Base-by-base conservation (phyloP, 2,329 filamentous ascomycete genomes). In the Aspergillus sp. region DNA sequence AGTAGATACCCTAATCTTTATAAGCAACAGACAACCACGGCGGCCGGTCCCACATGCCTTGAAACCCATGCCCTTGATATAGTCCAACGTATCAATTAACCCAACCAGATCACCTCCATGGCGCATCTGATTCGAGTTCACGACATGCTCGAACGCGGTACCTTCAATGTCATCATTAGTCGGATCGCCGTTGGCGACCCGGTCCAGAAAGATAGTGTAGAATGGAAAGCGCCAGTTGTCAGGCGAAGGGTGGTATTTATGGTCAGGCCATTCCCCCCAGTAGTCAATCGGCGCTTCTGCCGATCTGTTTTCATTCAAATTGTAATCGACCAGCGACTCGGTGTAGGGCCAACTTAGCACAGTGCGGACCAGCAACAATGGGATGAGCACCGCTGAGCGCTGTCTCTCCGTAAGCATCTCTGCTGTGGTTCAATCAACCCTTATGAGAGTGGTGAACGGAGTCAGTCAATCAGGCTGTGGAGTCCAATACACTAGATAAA, bases 211-310 rank as follows among this genome's bases (percentile, higher is more conserved):
- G 47, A 88, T 73, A 8, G 84, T 86, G 68, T 89, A 89, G 66
- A 87, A 84, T 0, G 86, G 86, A 60, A 88, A 81, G 25, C 86
- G 79, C 86, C 86, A 89, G 64, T 84, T 88, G 0, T 75, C 68
- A 1, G 86, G 86, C 19, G 85, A 87, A 0, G 76, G 72, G n/a
- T 73, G 68, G 62, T 83, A 87, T 25, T 61, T 68, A 48, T 85
- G 82, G 60, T 79, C 73, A 15, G 72, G 73, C 81, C 83, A 82
- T 74, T 79, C 72, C 59, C 84, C 56, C 67, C 74, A 81, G 68
- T 88, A 89, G 46, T 88, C 79, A 37, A 82, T 71, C 2, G 85
- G 84, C 51, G 79, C 70, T 9, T 68, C 78, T 15, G 86, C 84
- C 46, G 77, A 73, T 63, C 80, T 66, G 68, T 88, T 87, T 61